Percentiles rank a stretch among this genome's conserved stretches.
These are phyloP conservation scores for Sporisorium reilianum DNA, from an alignment of 1,284 basidiomycete genomes.

Conservation along the genomic window DNA sequence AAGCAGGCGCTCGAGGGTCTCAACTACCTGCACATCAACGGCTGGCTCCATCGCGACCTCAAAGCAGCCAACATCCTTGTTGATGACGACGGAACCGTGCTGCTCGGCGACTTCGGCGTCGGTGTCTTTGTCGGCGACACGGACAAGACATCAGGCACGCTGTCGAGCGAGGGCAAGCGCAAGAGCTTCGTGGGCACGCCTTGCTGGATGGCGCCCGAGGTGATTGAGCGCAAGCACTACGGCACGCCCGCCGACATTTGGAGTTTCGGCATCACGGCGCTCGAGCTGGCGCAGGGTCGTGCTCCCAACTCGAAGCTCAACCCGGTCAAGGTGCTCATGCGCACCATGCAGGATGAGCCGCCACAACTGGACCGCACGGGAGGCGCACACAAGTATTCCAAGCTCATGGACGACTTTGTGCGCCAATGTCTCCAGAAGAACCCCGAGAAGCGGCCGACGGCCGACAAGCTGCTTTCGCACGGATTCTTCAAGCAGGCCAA, in stretches of 20 bases:
- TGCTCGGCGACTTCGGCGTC: constrained; percentile 88
- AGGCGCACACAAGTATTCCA: constrained; percentile 82
- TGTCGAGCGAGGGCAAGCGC: constrained; percentile 72
- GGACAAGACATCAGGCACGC: constrained; percentile 30
- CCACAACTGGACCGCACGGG: constrained; percentile 80
- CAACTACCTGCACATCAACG: constrained; percentile 88
- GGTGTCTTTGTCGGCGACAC: constrained; percentile 80
- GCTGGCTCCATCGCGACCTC: constrained; percentile 84
- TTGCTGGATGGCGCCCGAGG: constrained; percentile 93
- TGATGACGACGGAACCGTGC: constrained; percentile 78
- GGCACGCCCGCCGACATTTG: constrained; percentile 86
- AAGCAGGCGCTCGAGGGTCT: constrained; percentile 84
- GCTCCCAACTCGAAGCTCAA: constrained; percentile 83
- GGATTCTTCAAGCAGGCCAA: constrained; percentile 83
- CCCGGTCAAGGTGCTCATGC: constrained; percentile 80
- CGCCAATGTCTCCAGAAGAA: constrained; percentile 85
- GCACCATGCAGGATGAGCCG: constrained; percentile 71
- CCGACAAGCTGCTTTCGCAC: constrained; percentile 81
- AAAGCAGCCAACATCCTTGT: constrained; percentile 87
- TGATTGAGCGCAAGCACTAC: constrained; percentile 84
- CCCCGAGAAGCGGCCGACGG: constrained; percentile 80
- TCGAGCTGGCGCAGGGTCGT: constrained; percentile 84
- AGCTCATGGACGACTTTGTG: constrained; percentile 83
- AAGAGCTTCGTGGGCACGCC: constrained; percentile 92
- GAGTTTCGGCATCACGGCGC: constrained; percentile 87